Conservation (phyloP, 2,329 filamentous ascomycete species). For the Fusarium ambrosium region DNA sequence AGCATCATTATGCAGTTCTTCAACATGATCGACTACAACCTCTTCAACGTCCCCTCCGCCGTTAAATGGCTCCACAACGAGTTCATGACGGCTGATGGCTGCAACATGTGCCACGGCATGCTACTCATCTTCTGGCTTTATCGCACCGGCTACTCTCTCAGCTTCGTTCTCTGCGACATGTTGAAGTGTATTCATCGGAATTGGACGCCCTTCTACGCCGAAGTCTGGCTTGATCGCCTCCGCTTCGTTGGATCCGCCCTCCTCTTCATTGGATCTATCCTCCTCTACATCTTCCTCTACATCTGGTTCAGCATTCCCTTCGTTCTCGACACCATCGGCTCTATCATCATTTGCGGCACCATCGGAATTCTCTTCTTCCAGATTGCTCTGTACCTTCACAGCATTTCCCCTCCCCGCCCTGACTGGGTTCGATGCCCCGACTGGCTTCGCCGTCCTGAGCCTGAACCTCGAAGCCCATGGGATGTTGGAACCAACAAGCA, state of each 20-base stretch:
- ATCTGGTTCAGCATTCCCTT: not conserved
- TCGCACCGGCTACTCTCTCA: not conserved
- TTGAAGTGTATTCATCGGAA: constrained; percentile 5
- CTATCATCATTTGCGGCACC: not conserved
- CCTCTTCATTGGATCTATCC: not conserved
- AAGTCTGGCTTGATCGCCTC: not conserved
- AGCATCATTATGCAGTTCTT: constrained; percentile 17
- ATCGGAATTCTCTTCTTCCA: not conserved
- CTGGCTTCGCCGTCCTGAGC: not conserved
- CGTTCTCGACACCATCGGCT: not conserved
- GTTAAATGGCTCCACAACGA: constrained; percentile 25
- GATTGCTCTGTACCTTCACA: not conserved
- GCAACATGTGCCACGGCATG: constrained; percentile 16
- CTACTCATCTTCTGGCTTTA: constrained; percentile 32
- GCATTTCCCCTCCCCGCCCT: not conserved
- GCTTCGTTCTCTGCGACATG: constrained; percentile 3
- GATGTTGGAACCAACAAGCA: not conserved
- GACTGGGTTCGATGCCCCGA: not conserved
- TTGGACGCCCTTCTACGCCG: not conserved
- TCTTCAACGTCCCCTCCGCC: constrained; percentile 14
- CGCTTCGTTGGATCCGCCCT: not conserved
- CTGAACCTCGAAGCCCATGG: not conserved
- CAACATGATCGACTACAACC: constrained; percentile 14
- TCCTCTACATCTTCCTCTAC: not conserved
- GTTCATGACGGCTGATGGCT: constrained; percentile 17